Conservation (phyloP, 495 filamentous ascomycete species). For the Penicillium canariense region DNA sequence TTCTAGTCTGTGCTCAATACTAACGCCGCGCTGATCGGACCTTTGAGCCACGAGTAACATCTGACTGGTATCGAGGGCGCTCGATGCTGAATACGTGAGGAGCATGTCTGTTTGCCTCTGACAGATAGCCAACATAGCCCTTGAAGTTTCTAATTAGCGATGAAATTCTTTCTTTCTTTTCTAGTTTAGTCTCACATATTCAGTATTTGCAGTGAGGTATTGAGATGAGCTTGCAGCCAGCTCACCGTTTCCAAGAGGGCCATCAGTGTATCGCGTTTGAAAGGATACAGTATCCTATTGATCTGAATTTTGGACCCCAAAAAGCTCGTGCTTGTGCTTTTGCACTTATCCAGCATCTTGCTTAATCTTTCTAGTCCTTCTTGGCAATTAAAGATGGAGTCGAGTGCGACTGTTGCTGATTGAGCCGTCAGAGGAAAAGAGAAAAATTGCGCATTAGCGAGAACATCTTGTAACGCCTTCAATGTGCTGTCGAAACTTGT, state of each 20-base stretch:
- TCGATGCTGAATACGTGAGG: conserved; percentile 8
- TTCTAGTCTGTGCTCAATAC: conserved; percentile 6
- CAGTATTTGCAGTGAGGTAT: conserved; percentile 14
- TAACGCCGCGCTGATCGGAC: conserved; percentile 3
- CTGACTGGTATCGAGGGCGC: conserved; percentile 5
- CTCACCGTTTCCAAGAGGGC: conserved; percentile 5
- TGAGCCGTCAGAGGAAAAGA: not conserved
- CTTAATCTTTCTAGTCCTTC: conserved; percentile 1
- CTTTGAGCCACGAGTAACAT: not conserved
- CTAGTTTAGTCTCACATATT: conserved; percentile 8
- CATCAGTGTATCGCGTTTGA: conserved; percentile 12
- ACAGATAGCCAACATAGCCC: conserved; percentile 1
- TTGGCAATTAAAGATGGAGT: conserved; percentile 6
- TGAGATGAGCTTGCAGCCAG: conserved; percentile 12
- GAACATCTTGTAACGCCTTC: not conserved
- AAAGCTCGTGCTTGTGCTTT: not conserved
- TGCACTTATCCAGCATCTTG: conserved; percentile 4
- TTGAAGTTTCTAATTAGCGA: not conserved
- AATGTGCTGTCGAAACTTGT: not conserved
- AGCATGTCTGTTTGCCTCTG: conserved; percentile 3
- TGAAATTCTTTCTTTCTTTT: not conserved
- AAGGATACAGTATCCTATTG: conserved; percentile 14
- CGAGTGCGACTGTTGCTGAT: conserved; percentile 2
- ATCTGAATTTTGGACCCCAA: conserved; percentile 8
- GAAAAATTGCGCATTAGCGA: not conserved